These are phyloP conservation scores for Sextonia rubra DNA, from an alignment of 164 flowering plant genomes.

Conservation along the genomic window DNA sequence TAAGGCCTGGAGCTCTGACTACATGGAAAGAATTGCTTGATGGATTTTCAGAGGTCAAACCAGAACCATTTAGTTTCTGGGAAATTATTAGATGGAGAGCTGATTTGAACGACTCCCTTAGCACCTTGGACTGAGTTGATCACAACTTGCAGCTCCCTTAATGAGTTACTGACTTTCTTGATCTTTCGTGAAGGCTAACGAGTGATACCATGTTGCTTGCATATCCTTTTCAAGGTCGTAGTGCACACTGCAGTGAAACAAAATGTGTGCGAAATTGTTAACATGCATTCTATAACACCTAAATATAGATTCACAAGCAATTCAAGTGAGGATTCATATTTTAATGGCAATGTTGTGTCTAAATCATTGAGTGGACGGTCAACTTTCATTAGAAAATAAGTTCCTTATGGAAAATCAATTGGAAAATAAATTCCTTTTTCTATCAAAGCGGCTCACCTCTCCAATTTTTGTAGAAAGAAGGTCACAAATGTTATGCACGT, in stretches of 20 bases:
- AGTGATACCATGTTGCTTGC: conserved; percentile 83
- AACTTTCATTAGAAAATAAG: too few species aligned
- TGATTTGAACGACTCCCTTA: conserved; percentile 52
- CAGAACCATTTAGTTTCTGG: conserved; percentile 33
- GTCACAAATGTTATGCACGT: too few species aligned
- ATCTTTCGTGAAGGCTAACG: conserved; percentile 93
- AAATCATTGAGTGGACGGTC: too few species aligned
- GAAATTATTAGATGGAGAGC: conserved; percentile 57
- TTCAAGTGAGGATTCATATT: too few species aligned
- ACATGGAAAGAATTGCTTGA: conserved; percentile 58
- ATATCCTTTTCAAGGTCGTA: conserved; percentile 85
- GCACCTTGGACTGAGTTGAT: conserved; percentile 81
- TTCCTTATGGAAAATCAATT: too few species aligned
- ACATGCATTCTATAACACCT: too few species aligned
- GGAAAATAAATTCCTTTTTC: too few species aligned
- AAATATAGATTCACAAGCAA: too few species aligned
- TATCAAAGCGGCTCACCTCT: neutral
- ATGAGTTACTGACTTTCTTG: conserved; percentile 84
- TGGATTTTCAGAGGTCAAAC: conserved; percentile 42
- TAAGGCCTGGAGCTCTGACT: conserved; percentile 61
- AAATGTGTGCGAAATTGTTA: neutral
- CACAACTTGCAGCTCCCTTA: conserved; percentile 70
- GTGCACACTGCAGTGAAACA: conserved; percentile 63
- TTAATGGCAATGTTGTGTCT: too few species aligned
- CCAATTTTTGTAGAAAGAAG: too few species aligned